Base-by-base conservation (phyloP, 805 yeast genomes). In the Yarrowia alimentaria region DNA sequence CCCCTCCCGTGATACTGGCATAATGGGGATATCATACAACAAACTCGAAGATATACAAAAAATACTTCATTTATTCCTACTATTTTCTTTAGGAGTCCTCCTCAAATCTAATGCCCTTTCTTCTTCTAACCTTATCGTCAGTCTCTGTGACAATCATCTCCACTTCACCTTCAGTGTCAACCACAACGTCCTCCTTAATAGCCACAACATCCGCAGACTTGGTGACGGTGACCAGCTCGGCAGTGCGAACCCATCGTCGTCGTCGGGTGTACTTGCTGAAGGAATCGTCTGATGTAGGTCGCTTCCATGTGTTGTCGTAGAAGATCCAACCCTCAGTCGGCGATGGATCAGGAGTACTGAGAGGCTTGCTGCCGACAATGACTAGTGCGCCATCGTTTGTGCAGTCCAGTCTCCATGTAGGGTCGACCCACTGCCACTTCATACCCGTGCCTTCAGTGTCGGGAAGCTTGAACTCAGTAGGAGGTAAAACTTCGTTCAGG, bases 191-290 rank as follows among this genome's bases (percentile, higher is more conserved):
- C 22, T 30, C 30, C 26, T 21, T 37, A 17, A 9, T 20, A 17
- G 35, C 37, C 14, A 31, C 28, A 8, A 34, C 54, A 16, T 47
- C 53, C 3, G 45, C 16, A n/a, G 52, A 18, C 14, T 35, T 22
- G 21, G 53, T 48, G 14, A 49, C 42, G 10, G 54, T 51, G 13
- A 56, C 55, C 25, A 60, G 53, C 52, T 60, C 63, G 6, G 99
- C 99, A 1, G 95, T 87, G 57, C 99, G 78, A 12, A 91, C 78
- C 99, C 99, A 91, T 63, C 97, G 76, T 70, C 99, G 79, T 63
- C 96, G 78, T 66, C 99, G 78, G 5, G 98, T 91, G 63, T 89
- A 91, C 65, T 88, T 89, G 18, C 93, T 80, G 67, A 81, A 90
- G 3, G 93, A 76, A 63, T 90, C 95, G 52, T 86, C 96, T 0